phyloP scores from a whole-genome alignment of 2,329 filamentous ascomycete genomes.

The Aspergillus felis region DNA sequence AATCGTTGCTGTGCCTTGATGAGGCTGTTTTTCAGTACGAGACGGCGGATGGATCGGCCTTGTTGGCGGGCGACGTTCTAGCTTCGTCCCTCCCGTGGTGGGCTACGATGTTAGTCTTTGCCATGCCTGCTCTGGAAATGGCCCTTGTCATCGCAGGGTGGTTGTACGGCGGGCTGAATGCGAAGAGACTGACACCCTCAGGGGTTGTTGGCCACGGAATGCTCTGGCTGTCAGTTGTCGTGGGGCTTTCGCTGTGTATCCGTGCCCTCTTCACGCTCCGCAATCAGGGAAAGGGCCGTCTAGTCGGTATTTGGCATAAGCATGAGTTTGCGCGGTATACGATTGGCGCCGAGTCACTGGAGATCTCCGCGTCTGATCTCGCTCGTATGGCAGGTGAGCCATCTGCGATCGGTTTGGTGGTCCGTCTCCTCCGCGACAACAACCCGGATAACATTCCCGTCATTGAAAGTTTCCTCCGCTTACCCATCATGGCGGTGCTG shows the following conservation, averaged over 20 bases:
- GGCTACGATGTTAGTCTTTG: background rate
- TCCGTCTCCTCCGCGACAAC: background rate
- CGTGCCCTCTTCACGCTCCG: background rate
- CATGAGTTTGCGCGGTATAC: background rate
- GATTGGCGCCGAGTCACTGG: background rate
- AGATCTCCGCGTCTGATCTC: background rate
- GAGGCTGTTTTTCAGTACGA: background rate
- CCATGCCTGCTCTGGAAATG: background rate
- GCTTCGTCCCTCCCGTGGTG: background rate
- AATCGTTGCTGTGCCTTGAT: background rate
- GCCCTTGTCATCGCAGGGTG: background rate
- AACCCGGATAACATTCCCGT: background rate
- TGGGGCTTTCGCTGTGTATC: background rate
- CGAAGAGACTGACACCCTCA: background rate
- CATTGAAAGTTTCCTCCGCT: background rate
- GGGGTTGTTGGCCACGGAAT: background rate
- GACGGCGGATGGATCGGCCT: background rate
- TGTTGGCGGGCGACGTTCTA: background rate
- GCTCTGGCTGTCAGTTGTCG: background rate
- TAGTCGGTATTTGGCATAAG: background rate
- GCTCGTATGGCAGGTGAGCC: background rate
- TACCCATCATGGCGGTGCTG: background rate
- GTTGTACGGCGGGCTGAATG: conserved; percentile 1
- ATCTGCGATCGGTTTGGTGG: background rate
- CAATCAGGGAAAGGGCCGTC: background rate